A percentile compares a stretch with the other conserved stretches of the same genome.
phyloP scores from a whole-genome alignment of 345 rosid species.

The Gossypium rotundifolium region DNA sequence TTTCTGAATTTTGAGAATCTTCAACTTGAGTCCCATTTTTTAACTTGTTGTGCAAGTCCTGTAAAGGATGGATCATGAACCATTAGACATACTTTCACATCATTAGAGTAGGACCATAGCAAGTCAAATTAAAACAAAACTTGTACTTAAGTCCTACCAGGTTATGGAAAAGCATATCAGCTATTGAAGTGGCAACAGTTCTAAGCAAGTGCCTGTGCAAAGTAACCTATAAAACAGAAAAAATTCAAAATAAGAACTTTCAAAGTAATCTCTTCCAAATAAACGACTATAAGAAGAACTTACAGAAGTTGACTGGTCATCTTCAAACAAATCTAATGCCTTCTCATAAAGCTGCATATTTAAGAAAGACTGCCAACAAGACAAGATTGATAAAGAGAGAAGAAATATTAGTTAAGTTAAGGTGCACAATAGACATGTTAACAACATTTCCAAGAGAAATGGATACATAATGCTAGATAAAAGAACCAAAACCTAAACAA shows the following conservation, averaged over 20 bases:
- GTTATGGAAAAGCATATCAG: slow-evolving; percentile 60
- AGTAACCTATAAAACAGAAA: slow-evolving; percentile 51
- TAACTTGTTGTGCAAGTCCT: slow-evolving; percentile 75
- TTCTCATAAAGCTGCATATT: slow-evolving; percentile 91
- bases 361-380: slow-evolving; percentile 62
- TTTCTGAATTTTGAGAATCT: slow-evolving; percentile 50
- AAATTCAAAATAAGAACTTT: slow-evolving; percentile 16
- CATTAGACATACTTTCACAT: slow-evolving; percentile 14
- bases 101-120: slow-evolving; percentile 5
- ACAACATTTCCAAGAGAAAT: slow-evolving; percentile 14
- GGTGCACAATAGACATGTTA: background rate
- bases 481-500: slow-evolving; percentile 7
- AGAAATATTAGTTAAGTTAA: slow-evolving; percentile 7
- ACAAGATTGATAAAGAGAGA: slow-evolving; percentile 4
- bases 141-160: slow-evolving; percentile 42
- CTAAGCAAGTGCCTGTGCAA: slow-evolving; percentile 86
- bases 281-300: slow-evolving; percentile 28
- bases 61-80: slow-evolving; percentile 12
- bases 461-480: background rate
- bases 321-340: slow-evolving; percentile 84
- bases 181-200: slow-evolving; percentile 63
- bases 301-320: slow-evolving; percentile 82
- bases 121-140: slow-evolving; percentile 12
- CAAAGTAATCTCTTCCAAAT: slow-evolving; percentile 5
- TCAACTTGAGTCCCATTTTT: slow-evolving; percentile 69